These are phyloP conservation scores for Proliferodiscus dingleyae DNA, from an alignment of 2,329 filamentous ascomycete species.

Conservation along the genomic window DNA sequence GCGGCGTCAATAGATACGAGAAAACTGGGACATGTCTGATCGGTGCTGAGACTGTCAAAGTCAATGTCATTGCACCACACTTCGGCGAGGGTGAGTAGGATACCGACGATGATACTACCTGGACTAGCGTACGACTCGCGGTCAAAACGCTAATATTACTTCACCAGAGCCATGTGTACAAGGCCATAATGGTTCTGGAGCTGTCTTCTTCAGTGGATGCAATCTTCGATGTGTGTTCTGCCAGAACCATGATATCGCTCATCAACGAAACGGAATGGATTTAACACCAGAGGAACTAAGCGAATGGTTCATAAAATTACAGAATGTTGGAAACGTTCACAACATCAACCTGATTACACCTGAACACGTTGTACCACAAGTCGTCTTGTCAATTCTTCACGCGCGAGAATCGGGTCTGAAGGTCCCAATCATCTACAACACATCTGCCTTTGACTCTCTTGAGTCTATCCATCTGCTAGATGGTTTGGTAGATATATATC, in stretches of 20 bases:
- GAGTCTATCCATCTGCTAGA: slow-evolving; percentile 69
- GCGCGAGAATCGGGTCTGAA: slow-evolving; percentile 65
- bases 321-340: slow-evolving; percentile 74
- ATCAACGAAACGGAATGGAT: slow-evolving; percentile 76
- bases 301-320: slow-evolving; percentile 79
- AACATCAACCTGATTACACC: slow-evolving; percentile 87
- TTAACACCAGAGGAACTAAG: slow-evolving; percentile 73
- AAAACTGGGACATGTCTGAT: slow-evolving; percentile 75
- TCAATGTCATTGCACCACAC: slow-evolving; percentile 81
- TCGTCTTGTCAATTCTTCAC: slow-evolving; percentile 69
- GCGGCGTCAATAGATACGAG: slow-evolving; percentile 76
- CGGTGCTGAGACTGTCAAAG: slow-evolving; percentile 66
- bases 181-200: slow-evolving; percentile 73
- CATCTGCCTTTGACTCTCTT: slow-evolving; percentile 72
- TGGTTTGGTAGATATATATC: slow-evolving; percentile 77
- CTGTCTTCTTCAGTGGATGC: slow-evolving; percentile 59
- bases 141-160: no score
- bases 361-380: slow-evolving; percentile 81
- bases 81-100: slow-evolving; percentile 66
- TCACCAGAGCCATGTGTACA: slow-evolving; percentile 68
- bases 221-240: slow-evolving; percentile 61
- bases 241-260: slow-evolving; percentile 80
- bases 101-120: no score
- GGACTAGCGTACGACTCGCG: no score
- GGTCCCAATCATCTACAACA: slow-evolving; percentile 80